Evolutionary conservation across 495 filamentous ascomycete genomes (phyloP), one percentile per base, ranked within the genome.

Genomic region (Podospora anserina): DNA sequence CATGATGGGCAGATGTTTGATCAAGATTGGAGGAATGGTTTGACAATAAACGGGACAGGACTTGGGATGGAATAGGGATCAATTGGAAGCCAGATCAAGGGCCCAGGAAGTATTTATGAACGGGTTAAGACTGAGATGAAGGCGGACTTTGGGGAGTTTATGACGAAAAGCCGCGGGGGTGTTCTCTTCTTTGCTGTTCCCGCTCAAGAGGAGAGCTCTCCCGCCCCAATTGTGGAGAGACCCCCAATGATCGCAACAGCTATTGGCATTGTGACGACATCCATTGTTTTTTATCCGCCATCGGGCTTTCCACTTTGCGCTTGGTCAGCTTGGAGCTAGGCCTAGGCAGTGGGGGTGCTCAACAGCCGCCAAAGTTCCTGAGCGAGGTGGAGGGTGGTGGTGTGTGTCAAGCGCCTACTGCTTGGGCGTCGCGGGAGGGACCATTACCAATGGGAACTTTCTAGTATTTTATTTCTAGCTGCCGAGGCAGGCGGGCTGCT

Each of bases 191-290:
- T 58, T 27, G 18, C 23, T n/a, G 9, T 58, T 58, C 23, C 56
- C 23, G 5, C 56, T 2, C 13, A 18, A 27, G n/a, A 20, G 23
- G 56, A 27, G 9, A 49, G 39, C 61, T n/a, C 28, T 55, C 28
- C 59, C 63, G 70, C 67, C 59, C 49, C 4, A 54, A 53, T n/a
- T 68, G 67, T 68, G 69, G 56, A 65, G 62, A 53, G 19, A 55
- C 15, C 16, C 16, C 19, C 55, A 63, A 44, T 23, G 44, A 68
- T 70, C 65, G 67, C 71, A 74, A 74, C 69, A 66, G 68, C 62
- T 34, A 60, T 70, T 61, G 56, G 19, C 20, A 39, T 56, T 65
- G 71, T 75, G 71, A 74, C 74, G 74, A 74, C 74, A 76, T 76
- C 1, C 53, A 64, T 64, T 61, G 26, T 57, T 64, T 30, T 57